Evolutionary conservation across 2,329 filamentous ascomycete species (phyloP), one percentile per base, ranked within the genome.

Genomic region (Cercospora sojina): DNA sequence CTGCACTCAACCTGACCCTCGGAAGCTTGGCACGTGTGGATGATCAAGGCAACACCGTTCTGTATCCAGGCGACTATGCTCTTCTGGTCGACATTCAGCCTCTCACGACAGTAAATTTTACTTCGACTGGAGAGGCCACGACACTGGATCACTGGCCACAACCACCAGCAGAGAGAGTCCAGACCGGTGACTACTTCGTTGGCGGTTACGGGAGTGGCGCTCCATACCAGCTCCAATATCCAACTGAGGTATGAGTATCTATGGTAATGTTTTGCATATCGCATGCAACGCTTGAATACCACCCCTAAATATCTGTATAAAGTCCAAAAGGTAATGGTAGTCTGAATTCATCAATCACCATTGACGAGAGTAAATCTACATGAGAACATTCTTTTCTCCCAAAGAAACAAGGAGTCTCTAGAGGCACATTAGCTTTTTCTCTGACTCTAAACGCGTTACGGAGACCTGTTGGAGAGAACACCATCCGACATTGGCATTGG

Each of bases 31-130:
- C 83, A 1, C 77, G 86, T 1, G 81, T 82, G 0, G 83, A 86
- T 65, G 79, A 82, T 47, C 76, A 75, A 2, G 86, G 86, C 0
- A 82, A 84, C 67, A 79, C 77, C 57, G 81, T 85, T 13, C 71
- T 87, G 9, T 87, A 85, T 73, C 85, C 85, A 0, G 86, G 84
- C 0, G 79, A 79, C 18, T 88, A 87, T 69, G 78, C 74, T 7
- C 55, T 86, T 10, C 70, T 79, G 58, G 61, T 86, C 8, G 84
- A 86, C 72, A 75, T 79, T 64, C 79, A 81, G 59, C 78, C 79
- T 1, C 71, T 79, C 57, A 77, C 79, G 0, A 75, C 69, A 38
- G 69, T 80, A 51, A 79, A 80, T 23, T 84, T 87, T 67, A 80
- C 77, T 2, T 74, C 86, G 66, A 83, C 78, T 0, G 85, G 84